phyloP scores from a whole-genome alignment of 78 protist genomes.

The Dictyostelium brefeldianum region DNA sequence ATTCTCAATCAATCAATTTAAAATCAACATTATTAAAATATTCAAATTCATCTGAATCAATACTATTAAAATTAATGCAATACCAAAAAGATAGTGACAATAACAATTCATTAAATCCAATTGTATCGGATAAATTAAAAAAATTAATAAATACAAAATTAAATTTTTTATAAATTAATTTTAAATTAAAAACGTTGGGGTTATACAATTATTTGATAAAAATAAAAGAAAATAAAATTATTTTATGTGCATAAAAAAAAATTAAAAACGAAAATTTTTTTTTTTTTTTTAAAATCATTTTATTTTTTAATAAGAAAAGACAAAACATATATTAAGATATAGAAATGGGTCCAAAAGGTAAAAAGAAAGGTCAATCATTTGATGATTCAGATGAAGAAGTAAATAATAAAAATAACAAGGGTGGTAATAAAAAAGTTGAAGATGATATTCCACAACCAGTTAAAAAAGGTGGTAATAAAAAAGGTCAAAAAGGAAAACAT shows the following conservation, averaged over 20 bases:
- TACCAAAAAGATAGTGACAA: not conserved
- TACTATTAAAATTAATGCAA: not conserved
- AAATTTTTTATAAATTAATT: not conserved
- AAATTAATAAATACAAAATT: not conserved
- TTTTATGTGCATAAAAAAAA: too few species aligned
- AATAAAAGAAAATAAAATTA: not conserved
- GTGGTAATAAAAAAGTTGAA: constrained; percentile 31
- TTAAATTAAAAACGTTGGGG: too few species aligned
- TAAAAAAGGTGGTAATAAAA: constrained; percentile 34
- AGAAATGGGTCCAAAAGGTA: constrained; percentile 68
- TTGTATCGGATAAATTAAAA: not conserved
- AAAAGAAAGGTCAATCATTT: constrained; percentile 76
- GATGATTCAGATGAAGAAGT: constrained; percentile 51
- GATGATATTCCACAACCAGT: constrained; percentile 61
- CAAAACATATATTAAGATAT: too few species aligned
- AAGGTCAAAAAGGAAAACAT: constrained; percentile 69
- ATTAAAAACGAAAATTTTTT: not conserved
- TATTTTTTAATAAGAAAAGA: not conserved
- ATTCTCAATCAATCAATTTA: not conserved
- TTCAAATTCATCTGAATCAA: too few species aligned
- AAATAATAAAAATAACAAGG: not conserved
- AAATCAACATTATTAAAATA: not conserved
- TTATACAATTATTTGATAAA: not conserved
- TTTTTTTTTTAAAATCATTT: not conserved
- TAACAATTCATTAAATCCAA: not conserved